Conservation (phyloP, 73 alveolate species). For the Paraurostyla sp. region DNA sequence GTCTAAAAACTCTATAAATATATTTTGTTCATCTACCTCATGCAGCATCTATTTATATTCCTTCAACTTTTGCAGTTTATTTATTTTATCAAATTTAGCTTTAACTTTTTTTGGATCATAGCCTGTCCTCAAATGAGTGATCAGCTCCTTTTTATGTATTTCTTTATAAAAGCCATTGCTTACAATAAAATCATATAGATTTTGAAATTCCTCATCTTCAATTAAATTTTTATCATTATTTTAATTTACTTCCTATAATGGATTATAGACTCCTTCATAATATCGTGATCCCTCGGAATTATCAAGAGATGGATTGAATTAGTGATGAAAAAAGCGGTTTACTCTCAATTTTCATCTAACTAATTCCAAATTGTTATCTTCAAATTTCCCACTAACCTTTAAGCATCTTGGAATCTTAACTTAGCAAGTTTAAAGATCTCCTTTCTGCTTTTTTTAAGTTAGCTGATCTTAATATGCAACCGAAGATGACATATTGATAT, state of each 20-base stretch:
- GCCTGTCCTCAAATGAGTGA: constrained; percentile 53
- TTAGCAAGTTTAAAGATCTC: neutral
- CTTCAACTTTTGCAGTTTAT: neutral
- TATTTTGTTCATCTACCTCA: neutral
- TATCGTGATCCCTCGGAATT: constrained; percentile 45
- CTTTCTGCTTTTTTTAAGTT: neutral
- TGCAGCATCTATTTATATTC: constrained; percentile 33
- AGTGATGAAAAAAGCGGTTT: constrained; percentile 13
- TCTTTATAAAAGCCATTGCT: neutral
- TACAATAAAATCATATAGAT: constrained; percentile 20
- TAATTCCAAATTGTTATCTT: constrained; percentile 33
- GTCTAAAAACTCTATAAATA: constrained; percentile 18
- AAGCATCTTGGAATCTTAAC: constrained; percentile 47
- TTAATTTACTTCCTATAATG: neutral
- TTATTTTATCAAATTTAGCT: neutral
- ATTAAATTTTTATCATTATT: neutral
- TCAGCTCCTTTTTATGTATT: neutral
- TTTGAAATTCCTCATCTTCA: neutral
- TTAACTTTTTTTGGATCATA: constrained; percentile 21
- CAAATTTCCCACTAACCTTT: constrained; percentile 9
- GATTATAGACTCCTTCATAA: constrained; percentile 17
- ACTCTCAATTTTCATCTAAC: constrained; percentile 18
- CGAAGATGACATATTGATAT: neutral
- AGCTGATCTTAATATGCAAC: neutral
- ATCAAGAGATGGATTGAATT: constrained; percentile 17